Evolutionary conservation across 768 basidiomycete genomes (phyloP), one percentile per base, ranked within the genome.

Genomic region (Boletales sp.): DNA sequence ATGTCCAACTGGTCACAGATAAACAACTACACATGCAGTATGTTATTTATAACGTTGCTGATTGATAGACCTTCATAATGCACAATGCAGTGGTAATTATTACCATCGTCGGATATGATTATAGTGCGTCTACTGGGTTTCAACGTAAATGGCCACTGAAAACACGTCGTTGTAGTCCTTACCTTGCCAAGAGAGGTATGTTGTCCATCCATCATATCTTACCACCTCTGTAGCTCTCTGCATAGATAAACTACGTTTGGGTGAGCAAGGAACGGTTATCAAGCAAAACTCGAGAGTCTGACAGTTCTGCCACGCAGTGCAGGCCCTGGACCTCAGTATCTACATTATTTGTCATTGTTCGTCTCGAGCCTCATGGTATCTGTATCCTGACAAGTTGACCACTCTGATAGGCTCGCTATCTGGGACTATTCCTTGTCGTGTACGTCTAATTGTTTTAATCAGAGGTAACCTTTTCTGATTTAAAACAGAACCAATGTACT

Each of bases 191-290:
- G 31, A n/a, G 53, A 54, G 44, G 53, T 46, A 41, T 38, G 9
- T 17, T 19, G 12, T 34, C 15, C 8, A 14, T 12, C 14, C 28
- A 1, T 13, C 8, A 7, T 8, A 11, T 3, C 17, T n/a, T 17
- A 12, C 14, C n/a, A 18, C 14, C 4, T 35, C 12, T 7, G 6
- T 30, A 25, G 35, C 7, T 3, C 14, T 41, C 5, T 49, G 4
- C 8, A 6, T 9, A 53, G 54, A 28, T 55, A 34, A 25, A 54
- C 7, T 42, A 46, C 18, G 5, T 56, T 38, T 56, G 55, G 55
- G 54, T 55, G 14, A 37, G 2, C 15, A 25, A 10, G 15, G 2
- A 4, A 11, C 11, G 3, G 13, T 38, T 4, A 7, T 17, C 17
- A 15, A 15, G 10, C 5, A 17, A 18, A 11, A 1, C 2, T 3